Evolutionary conservation across 441 rosid species (phyloP).

Genomic region (Populus tomentosa): DNA sequence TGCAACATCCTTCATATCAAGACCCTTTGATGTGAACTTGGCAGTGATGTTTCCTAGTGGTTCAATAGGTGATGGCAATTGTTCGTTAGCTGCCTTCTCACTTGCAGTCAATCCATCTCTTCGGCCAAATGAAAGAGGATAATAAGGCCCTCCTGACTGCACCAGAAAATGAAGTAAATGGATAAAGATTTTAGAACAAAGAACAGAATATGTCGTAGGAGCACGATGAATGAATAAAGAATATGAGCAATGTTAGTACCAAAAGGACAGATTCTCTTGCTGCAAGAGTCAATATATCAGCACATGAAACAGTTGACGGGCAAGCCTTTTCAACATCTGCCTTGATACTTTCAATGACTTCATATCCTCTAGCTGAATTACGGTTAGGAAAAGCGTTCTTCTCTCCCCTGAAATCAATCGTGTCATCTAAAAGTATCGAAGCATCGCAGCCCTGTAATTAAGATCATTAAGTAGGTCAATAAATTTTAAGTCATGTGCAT

Average conservation of each 20-base stretch:
- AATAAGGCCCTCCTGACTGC: conserved; percentile 73
- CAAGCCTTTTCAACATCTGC: conserved; percentile 44
- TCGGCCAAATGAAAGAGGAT: conserved; percentile 61
- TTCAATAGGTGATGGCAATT: conserved; percentile 69
- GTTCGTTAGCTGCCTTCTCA: conserved; percentile 53
- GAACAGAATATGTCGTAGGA: neutral
- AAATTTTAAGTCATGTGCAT: neutral
- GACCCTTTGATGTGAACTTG: conserved; percentile 69
- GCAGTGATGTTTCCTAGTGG: conserved; percentile 55
- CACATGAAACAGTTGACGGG: conserved; percentile 57
- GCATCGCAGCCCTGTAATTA: conserved; percentile 50
- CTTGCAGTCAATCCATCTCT: conserved; percentile 64
- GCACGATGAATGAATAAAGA: neutral
- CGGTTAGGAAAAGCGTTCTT: conserved; percentile 41
- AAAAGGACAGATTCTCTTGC: conserved; percentile 54
- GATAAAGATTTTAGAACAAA: neutral
- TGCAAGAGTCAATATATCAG: conserved; percentile 47
- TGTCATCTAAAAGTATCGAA: conserved; percentile 52
- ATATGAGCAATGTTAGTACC: conserved; percentile 19
- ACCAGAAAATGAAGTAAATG: neutral
- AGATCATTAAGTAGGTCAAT: neutral
- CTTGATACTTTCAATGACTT: conserved; percentile 50
- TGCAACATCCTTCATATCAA: conserved; percentile 72
- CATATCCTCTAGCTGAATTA: conserved; percentile 49
- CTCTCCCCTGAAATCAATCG: conserved; percentile 39